Percentiles rank a stretch among this genome's conserved stretches.
phyloP scores from a whole-genome alignment of 139 green algal species.

The Nannochloris sp. region DNA sequence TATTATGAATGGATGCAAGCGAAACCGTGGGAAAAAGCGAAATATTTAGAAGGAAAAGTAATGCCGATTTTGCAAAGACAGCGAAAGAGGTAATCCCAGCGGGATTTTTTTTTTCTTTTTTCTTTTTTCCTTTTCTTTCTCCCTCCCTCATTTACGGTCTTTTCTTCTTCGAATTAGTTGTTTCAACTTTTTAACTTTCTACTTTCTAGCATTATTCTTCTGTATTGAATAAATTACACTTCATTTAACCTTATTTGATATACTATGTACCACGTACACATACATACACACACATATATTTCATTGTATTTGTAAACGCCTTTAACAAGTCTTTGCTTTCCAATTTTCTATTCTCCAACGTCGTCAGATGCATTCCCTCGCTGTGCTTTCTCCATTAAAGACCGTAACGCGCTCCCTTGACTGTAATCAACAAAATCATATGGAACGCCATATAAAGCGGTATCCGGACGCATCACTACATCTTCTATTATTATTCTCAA shows the following conservation, averaged over 20 bases:
- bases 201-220: too few species aligned
- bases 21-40: neutral
- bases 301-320: too few species aligned
- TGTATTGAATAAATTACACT: too few species aligned
- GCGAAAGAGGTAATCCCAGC: too few species aligned
- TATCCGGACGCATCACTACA: conserved; percentile 23
- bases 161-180: too few species aligned
- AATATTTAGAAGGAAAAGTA: neutral
- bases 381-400: conserved; percentile 20
- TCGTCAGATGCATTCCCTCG: neutral
- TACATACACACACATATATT: too few species aligned
- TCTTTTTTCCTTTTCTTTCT: too few species aligned
- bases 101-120: too few species aligned
- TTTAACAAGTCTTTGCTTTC: neutral
- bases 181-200: too few species aligned
- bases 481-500: conserved; percentile 32
- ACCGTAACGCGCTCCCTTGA: conserved; percentile 20
- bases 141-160: too few species aligned
- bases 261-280: too few species aligned
- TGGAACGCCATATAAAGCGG: conserved; percentile 36
- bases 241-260: too few species aligned
- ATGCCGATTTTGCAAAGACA: neutral
- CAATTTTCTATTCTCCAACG: neutral
- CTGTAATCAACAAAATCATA: conserved; percentile 44
- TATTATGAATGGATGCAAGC: conserved; percentile 34